A percentile compares a stretch with the other conserved stretches of the same genome.
Evolutionary conservation across 1,284 basidiomycete species (phyloP).

Genomic region (Mycena citricolor): DNA sequence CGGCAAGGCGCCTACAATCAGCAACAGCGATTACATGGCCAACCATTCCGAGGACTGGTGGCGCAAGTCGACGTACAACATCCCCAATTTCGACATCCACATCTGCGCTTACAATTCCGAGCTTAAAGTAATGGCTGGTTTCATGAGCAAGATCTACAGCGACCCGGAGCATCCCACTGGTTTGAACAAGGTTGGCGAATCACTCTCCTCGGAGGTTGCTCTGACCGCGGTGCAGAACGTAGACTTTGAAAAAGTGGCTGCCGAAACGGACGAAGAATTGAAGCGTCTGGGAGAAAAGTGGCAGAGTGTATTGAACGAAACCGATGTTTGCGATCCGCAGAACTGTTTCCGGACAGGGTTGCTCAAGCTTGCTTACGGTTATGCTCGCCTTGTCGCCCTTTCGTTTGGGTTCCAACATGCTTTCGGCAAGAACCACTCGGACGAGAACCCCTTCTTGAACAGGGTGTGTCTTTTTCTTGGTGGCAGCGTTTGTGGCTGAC

Average conservation of each 20-base stretch:
- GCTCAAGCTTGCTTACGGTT: constrained; percentile 64
- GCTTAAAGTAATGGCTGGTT: constrained; percentile 61
- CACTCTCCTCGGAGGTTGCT: too few species aligned
- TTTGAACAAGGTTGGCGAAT: constrained; percentile 71
- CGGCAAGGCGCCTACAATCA: constrained; percentile 77
- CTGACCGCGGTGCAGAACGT: constrained; percentile 43
- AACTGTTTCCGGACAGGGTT: constrained; percentile 63
- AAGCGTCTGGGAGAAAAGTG: constrained; percentile 53
- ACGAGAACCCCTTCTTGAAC: constrained; percentile 64
- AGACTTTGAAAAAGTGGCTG: constrained; percentile 63
- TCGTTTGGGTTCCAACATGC: constrained; percentile 79
- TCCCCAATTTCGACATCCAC: constrained; percentile 75
- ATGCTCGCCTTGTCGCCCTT: constrained; percentile 65
- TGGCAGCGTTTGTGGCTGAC: not conserved
- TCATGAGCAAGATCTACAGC: constrained; percentile 63
- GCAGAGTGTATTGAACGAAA: constrained; percentile 49
- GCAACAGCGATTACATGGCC: constrained; percentile 72
- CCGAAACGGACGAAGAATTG: constrained; percentile 64
- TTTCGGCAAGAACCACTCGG: constrained; percentile 54
- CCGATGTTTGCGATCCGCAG: constrained; percentile 51
- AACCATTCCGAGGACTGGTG: constrained; percentile 77
- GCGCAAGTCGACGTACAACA: constrained; percentile 62
- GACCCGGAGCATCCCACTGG: constrained; percentile 73
- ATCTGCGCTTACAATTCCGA: constrained; percentile 73
- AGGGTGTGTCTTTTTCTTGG: constrained; percentile 46